Conservation (phyloP, 1,284 basidiomycete species). For the Moesziomyces sp. region DNA sequence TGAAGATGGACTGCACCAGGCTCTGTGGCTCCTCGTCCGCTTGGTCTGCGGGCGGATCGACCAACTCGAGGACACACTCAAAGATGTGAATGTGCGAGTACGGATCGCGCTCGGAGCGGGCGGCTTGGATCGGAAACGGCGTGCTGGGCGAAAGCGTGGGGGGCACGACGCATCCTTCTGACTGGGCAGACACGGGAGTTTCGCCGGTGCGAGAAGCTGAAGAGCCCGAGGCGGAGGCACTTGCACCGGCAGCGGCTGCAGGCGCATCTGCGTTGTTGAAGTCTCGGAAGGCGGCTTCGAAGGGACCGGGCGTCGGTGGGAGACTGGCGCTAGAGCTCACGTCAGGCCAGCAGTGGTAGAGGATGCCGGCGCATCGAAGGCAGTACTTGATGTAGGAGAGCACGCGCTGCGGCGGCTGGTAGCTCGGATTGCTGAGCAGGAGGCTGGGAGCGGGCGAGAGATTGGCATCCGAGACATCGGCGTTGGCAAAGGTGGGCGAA, state of each 20-base stretch:
- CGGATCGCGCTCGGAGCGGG: conserved; percentile 44
- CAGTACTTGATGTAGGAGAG: conserved; percentile 69
- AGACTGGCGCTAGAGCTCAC: conserved; percentile 35
- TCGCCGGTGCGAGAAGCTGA: conserved; percentile 10
- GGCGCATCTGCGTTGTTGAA: conserved; percentile 17
- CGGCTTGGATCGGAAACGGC: conserved; percentile 41
- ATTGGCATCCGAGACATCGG: conserved; percentile 16
- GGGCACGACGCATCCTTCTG: conserved; percentile 7
- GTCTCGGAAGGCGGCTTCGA: conserved; percentile 35
- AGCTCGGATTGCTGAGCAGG: conserved; percentile 58
- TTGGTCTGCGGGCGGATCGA: conserved; percentile 31
- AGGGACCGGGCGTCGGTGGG: conserved; percentile 39
- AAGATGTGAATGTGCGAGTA: conserved; percentile 62
- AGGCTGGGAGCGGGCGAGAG: conserved; percentile 40
- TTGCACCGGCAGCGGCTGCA: neutral
- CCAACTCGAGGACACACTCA: conserved; percentile 61
- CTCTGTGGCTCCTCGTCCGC: conserved; percentile 31
- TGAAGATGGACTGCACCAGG: conserved; percentile 62
- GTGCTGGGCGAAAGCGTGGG: conserved; percentile 46
- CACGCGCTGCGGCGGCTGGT: conserved; percentile 52
- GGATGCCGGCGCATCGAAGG: conserved; percentile 71
- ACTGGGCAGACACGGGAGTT: conserved; percentile 7
- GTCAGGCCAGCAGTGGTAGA: conserved; percentile 70
- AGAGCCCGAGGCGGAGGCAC: neutral
- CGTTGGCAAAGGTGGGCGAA: conserved; percentile 13